Evolutionary conservation across 306 rosid species (phyloP), one percentile per base, ranked within the genome.

Genomic region (Macrotyloma uniflorum): DNA sequence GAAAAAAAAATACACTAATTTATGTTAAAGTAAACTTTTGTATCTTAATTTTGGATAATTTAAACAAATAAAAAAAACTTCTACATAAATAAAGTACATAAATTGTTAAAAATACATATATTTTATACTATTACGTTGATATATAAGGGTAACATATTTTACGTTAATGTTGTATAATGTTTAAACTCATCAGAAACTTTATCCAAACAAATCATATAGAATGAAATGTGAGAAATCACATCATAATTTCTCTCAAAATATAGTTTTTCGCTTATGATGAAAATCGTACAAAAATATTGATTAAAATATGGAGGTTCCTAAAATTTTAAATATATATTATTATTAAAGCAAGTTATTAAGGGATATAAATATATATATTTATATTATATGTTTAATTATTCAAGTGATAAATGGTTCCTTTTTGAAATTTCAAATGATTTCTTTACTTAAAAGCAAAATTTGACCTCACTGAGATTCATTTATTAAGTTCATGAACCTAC

Each of bases 401-500:
- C 15, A 22, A 8, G 33, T 22, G 15, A 6, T 55, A 22, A 55
- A 11, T 11, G 8, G 1, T 55, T 11, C 16, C 62, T 1, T 5
- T 59, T 28, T 28, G 4, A 28, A 28, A 58, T 26, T 26, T 70
- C 8, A 23, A 68, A 26, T 8, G 9, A 23, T 24, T 46, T 26
- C 6, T 33, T 46, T 26, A 15, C 16, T 15, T 9, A 16, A 69
- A 32, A 18, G 30, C 8, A 30, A 28, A 49, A 19, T 70, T 49
- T 70, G 18, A 49, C 18, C 12, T 30, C 16, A 24, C 11, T 6
- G 12, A 13, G 38, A 35, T 35, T 35, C 43, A 30, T 51, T 13
- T 53, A 18, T 20, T 4, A 53, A 46, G 50, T 75, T 66, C 72
- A 76, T 64, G 40, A 38, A 35, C 50, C 64, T 64, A 19, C 38